Conservation (phyloP, 2,329 filamentous ascomycete species). For the Catunica adiposa region DNA sequence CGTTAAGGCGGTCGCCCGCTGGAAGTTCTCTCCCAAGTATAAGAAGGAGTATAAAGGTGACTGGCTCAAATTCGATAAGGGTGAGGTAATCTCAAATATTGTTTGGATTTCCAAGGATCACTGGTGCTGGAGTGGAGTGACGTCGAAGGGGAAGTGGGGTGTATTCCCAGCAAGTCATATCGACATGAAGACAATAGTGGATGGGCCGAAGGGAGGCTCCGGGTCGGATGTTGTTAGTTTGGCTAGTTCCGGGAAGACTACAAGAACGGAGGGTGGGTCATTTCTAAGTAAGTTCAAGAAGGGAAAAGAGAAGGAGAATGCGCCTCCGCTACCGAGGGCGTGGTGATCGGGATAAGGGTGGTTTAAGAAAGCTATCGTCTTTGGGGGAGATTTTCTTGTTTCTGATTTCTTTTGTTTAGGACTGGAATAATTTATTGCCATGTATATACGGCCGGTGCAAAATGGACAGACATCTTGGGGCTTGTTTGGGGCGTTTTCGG, state of each 20-base stretch:
- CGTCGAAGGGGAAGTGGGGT: slow-evolving; percentile 35
- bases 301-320: slow-evolving; percentile 2
- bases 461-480: not conserved
- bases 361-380: not conserved
- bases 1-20: slow-evolving; percentile 32
- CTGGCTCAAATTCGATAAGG: slow-evolving; percentile 48
- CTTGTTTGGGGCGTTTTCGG: not conserved
- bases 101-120: slow-evolving; percentile 32
- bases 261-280: not conserved
- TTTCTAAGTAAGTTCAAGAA: slow-evolving; percentile 12
- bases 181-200: slow-evolving; percentile 29
- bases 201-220: slow-evolving; percentile 15
- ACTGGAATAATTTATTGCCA: not conserved
- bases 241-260: slow-evolving; percentile 4
- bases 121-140: slow-evolving; percentile 41
- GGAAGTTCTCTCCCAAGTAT: slow-evolving; percentile 34
- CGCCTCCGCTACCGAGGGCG: slow-evolving; percentile 1
- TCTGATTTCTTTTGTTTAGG: not conserved
- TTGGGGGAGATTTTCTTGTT: not conserved
- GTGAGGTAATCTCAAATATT: slow-evolving; percentile 50
- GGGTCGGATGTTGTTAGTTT: not conserved
- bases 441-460: too few species aligned
- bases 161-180: slow-evolving; percentile 36
- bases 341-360: not conserved
- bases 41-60: slow-evolving; percentile 20